A percentile compares a stretch with the other conserved stretches of the same genome.
phyloP scores from a whole-genome alignment of 768 basidiomycete genomes.

The Dentipellis fragilis region DNA sequence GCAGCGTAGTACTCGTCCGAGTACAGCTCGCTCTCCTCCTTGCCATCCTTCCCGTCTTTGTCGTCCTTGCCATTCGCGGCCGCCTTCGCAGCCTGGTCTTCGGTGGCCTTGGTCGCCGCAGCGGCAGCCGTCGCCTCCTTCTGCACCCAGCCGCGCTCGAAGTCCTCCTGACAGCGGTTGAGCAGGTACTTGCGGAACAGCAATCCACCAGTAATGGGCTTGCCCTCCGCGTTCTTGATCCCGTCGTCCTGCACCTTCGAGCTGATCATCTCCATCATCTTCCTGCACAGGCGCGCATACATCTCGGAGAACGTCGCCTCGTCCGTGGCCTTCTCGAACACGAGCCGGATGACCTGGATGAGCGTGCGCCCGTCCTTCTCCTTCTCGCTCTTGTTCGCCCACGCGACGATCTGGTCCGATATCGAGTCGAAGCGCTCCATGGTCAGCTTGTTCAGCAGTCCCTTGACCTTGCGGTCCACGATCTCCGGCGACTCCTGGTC shows the following conservation, averaged over 20 bases:
- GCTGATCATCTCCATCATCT: too few species aligned
- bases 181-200: constrained; percentile 94
- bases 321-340: too few species aligned
- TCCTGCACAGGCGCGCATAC: too few species aligned
- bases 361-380: too few species aligned
- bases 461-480: constrained; percentile 90
- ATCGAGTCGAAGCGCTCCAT: too few species aligned
- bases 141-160: constrained; percentile 46
- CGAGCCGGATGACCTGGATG: too few species aligned
- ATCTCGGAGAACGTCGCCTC: too few species aligned
- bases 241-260: too few species aligned
- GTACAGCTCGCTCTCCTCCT: constrained; percentile 56
- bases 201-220: constrained; percentile 80
- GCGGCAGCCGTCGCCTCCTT: constrained; percentile 82
- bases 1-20: neutral
- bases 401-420: too few species aligned
- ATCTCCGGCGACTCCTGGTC: constrained; percentile 71
- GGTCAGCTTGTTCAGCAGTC: constrained; percentile 88
- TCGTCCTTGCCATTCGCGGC: constrained; percentile 44
- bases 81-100: constrained; percentile 71
- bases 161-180: constrained; percentile 73
- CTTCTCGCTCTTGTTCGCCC: too few species aligned
- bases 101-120: constrained; percentile 69
- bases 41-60: constrained; percentile 12
- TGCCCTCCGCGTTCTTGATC: constrained; percentile 71